These are phyloP conservation scores for Phytophthora lateralis DNA, from an alignment of 352 stramenopile genomes.

Conservation along the genomic window DNA sequence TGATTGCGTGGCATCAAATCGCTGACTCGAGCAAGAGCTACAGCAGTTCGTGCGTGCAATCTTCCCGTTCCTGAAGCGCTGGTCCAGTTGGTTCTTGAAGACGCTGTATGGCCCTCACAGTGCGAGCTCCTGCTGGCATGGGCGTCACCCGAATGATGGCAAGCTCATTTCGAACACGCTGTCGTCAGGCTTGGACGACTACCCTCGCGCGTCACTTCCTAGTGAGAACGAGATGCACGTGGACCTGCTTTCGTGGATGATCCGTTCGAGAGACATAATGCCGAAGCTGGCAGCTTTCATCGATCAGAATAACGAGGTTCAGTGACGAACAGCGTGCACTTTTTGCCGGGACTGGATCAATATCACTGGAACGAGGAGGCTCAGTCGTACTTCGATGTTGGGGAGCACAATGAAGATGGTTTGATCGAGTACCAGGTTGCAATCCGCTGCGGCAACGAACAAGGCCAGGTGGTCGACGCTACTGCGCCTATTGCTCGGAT, in stretches of 20 bases:
- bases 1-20: constrained; percentile 48
- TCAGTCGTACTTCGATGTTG: constrained; percentile 83
- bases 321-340: constrained; percentile 38
- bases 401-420: constrained; percentile 77
- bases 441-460: constrained; percentile 67
- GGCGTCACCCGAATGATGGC: constrained; percentile 62
- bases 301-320: constrained; percentile 29
- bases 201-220: constrained; percentile 80
- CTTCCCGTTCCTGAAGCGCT: constrained; percentile 76
- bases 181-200: constrained; percentile 93
- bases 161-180: constrained; percentile 92
- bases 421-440: constrained; percentile 69
- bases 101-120: constrained; percentile 59
- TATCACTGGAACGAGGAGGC: constrained; percentile 76
- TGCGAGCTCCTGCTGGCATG: constrained; percentile 82
- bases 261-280: constrained; percentile 69
- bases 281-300: constrained; percentile 48
- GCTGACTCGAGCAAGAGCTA: constrained; percentile 27
- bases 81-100: constrained; percentile 79
- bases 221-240: constrained; percentile 88
- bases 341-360: constrained; percentile 49
- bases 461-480: constrained; percentile 48
- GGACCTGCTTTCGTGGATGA: constrained; percentile 92
- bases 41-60: constrained; percentile 49
- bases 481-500: constrained; percentile 46